Base-by-base conservation (phyloP, 352 stramenopile species). In the Pythium phragmitis region DNA sequence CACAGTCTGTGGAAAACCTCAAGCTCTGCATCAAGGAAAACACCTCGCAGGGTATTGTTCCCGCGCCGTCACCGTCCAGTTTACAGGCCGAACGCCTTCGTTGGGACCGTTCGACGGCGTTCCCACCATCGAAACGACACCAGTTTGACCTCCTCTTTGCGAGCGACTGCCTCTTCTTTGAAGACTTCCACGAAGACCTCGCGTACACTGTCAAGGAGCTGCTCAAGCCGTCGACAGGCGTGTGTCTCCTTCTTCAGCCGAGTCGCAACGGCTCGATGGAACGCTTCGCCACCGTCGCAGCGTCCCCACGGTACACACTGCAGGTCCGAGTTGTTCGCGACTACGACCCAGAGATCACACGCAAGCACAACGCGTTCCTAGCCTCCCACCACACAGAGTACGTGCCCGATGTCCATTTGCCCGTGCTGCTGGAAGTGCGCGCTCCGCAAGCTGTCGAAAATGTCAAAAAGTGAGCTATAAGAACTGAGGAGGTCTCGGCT, bases 91-190 rank as follows among this genome's bases (percentile, higher is more conserved):
- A 85, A 37, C 63, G 92, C n/a, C 63, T 96, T 39, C 74, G 79
- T 4, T 96, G 87, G 87, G 81, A 91, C 49, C 81, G 85, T 41
- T 64, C 71, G 26, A 67, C 53, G 12, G 26, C 41, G 7, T 70
- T 83, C 33, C 53, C 62, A 7, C 36, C 60, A 7, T 52, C 74
- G 19, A 57, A 76, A 63, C 69, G 57, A 6, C 70, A 85, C 28
- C 74, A 88, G 50, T 92, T 92, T 57, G 84, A 96, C 60, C 62
- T 96, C 60, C 63, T 96, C 43, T 74, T 96, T 34, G 87, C 85
- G 5, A 92, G 85, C 55, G 87, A 96, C 65, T 96, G 87, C 56
- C 69, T 96, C 1, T 96, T 96, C 69, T 96, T 96, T 55, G 83
- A 94, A 71, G 78, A 87, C 2, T 96, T 94, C 67, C 85, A 96